Evolutionary conservation across 2,329 filamentous ascomycete species (phyloP), one percentile per base, ranked within the genome.

Genomic region (Sporothrix mexicana): DNA sequence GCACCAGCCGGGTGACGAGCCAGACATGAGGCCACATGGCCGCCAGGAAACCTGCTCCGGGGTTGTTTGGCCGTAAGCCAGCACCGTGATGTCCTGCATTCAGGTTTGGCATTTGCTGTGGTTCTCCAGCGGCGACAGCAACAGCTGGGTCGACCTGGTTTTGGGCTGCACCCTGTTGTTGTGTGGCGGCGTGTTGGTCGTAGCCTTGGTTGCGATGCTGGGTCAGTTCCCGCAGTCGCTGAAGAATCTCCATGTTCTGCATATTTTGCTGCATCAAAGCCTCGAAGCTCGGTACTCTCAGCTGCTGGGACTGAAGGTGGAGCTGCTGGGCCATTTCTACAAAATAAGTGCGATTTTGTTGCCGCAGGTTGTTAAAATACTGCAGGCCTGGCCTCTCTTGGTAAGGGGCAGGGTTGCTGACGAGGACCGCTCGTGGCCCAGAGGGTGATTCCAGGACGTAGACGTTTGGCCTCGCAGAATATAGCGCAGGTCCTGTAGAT

Each of bases 21-120:
- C 89, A 91, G 41, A 91, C 78, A 70, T 90, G 86, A n/a, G 88
- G 88, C 83, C 86, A 87, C n/a, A 88, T 71, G 17, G 84, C 83
- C 4, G 81, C 83, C 66, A 85, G 74, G 20, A 83, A 80, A 2
- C 77, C 81, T 0, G 79, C 79, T 3, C 78, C 80, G 1, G 82
- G 82, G 67, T 85, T 85, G 70, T 81, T 82, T 8, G 79, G 80
- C 68, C 83, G 84, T 36, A 74, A 8, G 13, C 55, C 72, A 2
- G 57, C 70, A 7, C 25, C 13, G 73, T 17, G 25, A 9, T 13
- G 43, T n/a, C 47, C 47, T 7, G 23, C 41, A 9, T 45, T n/a
- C 7, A 43, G 20, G 13, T 23, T 41, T 36, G 17, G 68, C 67
- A 43, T 3, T 45, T 67, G 70, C 20, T 30, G 61, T 15, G 43